Evolutionary conservation across 1,284 basidiomycete genomes (phyloP).

Genomic region (Phylloboletellus chloephorus): DNA sequence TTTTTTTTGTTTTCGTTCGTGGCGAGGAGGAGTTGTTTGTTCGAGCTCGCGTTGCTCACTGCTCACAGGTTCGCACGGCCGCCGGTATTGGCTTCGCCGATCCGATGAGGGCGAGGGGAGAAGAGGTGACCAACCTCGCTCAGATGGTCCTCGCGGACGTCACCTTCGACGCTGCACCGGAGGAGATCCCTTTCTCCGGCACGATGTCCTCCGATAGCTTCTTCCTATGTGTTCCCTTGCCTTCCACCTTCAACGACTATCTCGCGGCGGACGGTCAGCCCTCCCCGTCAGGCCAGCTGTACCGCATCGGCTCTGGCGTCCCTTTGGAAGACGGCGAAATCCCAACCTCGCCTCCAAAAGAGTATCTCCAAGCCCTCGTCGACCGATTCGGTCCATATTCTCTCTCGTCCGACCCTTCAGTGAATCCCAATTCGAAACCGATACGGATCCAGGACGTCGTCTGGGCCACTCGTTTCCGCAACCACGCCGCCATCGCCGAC

Average conservation of each 20-base stretch:
- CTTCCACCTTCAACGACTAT: slow-evolving; percentile 23
- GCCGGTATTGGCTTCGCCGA: slow-evolving; percentile 13
- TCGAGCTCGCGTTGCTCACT: background rate
- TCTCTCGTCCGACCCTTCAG: slow-evolving; percentile 20
- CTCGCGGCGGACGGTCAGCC: slow-evolving; percentile 15
- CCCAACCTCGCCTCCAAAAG: slow-evolving; percentile 28
- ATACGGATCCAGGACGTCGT: slow-evolving; percentile 27
- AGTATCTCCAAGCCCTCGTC: slow-evolving; percentile 36
- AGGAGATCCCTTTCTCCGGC: background rate
- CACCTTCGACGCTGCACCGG: slow-evolving; percentile 14
- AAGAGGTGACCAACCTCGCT: slow-evolving; percentile 14
- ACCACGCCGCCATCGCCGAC: slow-evolving; percentile 35
- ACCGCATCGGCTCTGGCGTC: slow-evolving; percentile 34
- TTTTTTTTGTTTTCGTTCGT: background rate
- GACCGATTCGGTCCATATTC: slow-evolving; percentile 33
- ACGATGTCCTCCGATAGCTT: slow-evolving; percentile 23
- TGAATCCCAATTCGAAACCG: slow-evolving; percentile 22
- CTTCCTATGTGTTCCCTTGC: slow-evolving; percentile 30
- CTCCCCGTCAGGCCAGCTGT: slow-evolving; percentile 15
- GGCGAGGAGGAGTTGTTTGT: too few species aligned
- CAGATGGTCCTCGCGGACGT: slow-evolving; percentile 34
- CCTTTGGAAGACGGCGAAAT: slow-evolving; percentile 30
- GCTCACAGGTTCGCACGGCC: slow-evolving; percentile 6
- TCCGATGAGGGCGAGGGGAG: slow-evolving; percentile 1
- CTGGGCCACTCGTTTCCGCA: slow-evolving; percentile 40